Evolutionary conservation across 345 rosid species (phyloP), one percentile per base, ranked within the genome.

Genomic region (Lenwebbia sp.): DNA sequence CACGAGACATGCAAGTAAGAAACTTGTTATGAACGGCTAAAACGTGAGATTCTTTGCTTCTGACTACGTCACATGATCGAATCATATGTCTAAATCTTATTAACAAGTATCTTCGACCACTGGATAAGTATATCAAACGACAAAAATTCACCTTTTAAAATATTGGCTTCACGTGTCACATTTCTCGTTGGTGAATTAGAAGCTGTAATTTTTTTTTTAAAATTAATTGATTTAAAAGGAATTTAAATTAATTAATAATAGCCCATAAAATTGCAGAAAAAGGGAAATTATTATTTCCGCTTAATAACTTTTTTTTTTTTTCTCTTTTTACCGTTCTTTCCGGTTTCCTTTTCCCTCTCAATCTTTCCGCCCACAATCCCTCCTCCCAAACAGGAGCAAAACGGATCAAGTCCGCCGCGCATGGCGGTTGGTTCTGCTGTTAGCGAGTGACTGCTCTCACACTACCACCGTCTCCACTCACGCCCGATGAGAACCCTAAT

Each of bases 401-500:
- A 33, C 44, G 0, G 13, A 33, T 17, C 25, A 70, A 70, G 13
- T 33, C 25, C 78, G 78, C 44, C 76, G 44, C 76, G 76, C 76
- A 65, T 33, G 44, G 76, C 76, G 76, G 44, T 65, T 21, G 25
- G 23, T 65, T 33, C 76, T 19, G 76, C 44, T 5, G 44, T 44
- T 6, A 4, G 78, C 47, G 44, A 33, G 44, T 37, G 47, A 33
- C 78, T 70, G 47, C 78, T 33, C 25, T 0, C 13, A 6, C 44
- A 2, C 41, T 10, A 0, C 76, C 23, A 10, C 0, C 76, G 25
- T 19, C 78, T 9, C 78, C 25, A 21, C 6, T 40, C 1, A 10
- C 78, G 4, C 84, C 83, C 86, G 51, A 85, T 85, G 86, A 76
- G 58, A 54, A 50, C 86, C 41, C 5, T 76, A 37, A 76, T 76